Percentiles rank a stretch among this genome's conserved stretches.
Conservation (phyloP, 2,329 filamentous ascomycete genomes). For the Alternaria brassicicola region DNA sequence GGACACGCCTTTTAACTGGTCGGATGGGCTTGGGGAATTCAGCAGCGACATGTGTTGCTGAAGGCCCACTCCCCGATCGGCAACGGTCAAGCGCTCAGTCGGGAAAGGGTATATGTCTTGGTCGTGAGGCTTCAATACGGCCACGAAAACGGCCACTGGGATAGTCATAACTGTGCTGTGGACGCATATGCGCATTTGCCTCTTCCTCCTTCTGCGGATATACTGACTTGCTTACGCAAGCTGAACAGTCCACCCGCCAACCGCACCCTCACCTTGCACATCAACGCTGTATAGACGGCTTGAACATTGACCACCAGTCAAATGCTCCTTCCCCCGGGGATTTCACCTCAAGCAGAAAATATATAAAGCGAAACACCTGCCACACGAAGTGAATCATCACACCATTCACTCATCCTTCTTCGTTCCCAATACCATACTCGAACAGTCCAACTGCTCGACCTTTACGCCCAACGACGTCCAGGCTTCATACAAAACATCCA, state of each 20-base stretch:
- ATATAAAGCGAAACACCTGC: background rate
- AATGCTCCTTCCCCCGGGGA: background rate
- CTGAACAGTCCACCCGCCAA: slow-evolving; percentile 1
- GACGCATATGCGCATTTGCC: slow-evolving; percentile 11
- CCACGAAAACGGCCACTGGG: background rate
- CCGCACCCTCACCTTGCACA: slow-evolving; percentile 10
- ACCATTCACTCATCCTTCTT: background rate
- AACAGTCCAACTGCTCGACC: background rate
- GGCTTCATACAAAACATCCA: background rate
- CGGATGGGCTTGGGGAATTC: background rate
- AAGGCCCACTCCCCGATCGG: background rate
- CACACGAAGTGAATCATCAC: background rate
- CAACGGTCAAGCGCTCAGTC: background rate
- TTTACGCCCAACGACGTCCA: background rate
- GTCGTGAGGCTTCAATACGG: slow-evolving; percentile 7
- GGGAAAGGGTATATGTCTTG: background rate
- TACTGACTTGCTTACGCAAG: slow-evolving; percentile 2
- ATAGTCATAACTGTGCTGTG: slow-evolving; percentile 6
- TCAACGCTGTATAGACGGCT: slow-evolving; percentile 3
- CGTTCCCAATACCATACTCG: background rate
- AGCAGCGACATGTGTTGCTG: background rate
- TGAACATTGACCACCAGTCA: slow-evolving; percentile 1
- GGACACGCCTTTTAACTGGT: background rate
- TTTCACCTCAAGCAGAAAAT: background rate
- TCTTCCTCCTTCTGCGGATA: slow-evolving; percentile 5